Conservation (phyloP, 2,329 filamentous ascomycete genomes). For the Colletotrichum sp. region DNA sequence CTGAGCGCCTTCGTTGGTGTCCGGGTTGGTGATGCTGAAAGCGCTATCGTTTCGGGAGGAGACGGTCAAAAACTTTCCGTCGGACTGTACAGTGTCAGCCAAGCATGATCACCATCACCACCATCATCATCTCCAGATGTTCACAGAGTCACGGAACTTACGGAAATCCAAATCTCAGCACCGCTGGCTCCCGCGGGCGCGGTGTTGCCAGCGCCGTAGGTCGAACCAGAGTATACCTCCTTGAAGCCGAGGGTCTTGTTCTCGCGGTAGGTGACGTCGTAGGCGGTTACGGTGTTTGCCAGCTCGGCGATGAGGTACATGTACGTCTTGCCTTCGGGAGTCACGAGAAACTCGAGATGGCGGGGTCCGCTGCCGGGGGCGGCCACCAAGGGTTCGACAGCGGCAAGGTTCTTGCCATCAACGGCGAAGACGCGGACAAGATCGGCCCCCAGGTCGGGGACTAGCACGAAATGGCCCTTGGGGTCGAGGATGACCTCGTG, state of each 20-base stretch:
- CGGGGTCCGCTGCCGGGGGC: conserved; percentile 66
- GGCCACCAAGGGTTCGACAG: conserved; percentile 44
- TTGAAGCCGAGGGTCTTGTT: conserved; percentile 47
- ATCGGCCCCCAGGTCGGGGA: conserved; percentile 72
- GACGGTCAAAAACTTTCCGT: conserved; percentile 67
- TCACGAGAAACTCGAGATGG: conserved; percentile 64
- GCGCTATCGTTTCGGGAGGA: conserved; percentile 70
- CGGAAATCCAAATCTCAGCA: conserved; percentile 64
- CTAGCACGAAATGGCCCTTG: conserved; percentile 64
- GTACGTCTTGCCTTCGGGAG: conserved; percentile 46
- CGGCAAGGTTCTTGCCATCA: conserved; percentile 49
- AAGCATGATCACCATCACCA: background rate
- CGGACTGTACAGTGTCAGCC: conserved; percentile 47
- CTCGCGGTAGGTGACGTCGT: conserved; percentile 56
- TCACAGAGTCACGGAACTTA: conserved; percentile 45
- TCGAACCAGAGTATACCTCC: conserved; percentile 52
- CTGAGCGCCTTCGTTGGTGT: conserved; percentile 32
- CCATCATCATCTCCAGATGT: background rate
- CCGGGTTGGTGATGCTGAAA: conserved; percentile 54
- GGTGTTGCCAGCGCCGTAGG: conserved; percentile 47
- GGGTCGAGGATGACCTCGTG: conserved; percentile 72
- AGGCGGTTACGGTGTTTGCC: conserved; percentile 60
- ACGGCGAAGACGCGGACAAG: conserved; percentile 62
- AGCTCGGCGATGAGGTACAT: conserved; percentile 70
- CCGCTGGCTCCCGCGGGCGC: conserved; percentile 49